phyloP scores from a whole-genome alignment of 805 yeast species.

The Sugiyamaella marilandica region DNA sequence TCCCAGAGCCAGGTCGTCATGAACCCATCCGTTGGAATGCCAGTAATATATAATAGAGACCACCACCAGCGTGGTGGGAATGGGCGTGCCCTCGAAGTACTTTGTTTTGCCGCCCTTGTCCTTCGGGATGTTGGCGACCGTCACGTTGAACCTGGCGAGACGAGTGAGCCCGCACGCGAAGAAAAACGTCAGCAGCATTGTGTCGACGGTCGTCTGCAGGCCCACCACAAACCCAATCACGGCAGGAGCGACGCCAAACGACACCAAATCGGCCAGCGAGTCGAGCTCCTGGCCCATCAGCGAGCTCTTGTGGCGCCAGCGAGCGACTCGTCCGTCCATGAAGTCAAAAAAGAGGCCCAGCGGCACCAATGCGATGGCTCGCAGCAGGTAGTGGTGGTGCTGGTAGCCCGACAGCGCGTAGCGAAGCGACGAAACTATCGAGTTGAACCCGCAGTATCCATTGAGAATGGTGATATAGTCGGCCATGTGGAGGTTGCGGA shows the following conservation, averaged over 20 bases:
- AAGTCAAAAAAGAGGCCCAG: constrained; percentile 93
- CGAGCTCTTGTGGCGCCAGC: constrained; percentile 85
- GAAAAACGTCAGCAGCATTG: constrained; percentile 69
- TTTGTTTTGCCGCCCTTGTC: constrained; percentile 81
- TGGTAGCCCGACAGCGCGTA: constrained; percentile 65
- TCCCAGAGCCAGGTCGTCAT: constrained; percentile 61
- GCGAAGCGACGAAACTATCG: constrained; percentile 79
- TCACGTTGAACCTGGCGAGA: constrained; percentile 91
- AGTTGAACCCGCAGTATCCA: constrained; percentile 90
- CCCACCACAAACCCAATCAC: constrained; percentile 89
- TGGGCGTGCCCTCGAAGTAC: constrained; percentile 94
- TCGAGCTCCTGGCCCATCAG: constrained; percentile 97
- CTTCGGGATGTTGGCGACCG: constrained; percentile 89
- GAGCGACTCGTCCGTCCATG: constrained; percentile 95
- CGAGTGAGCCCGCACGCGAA: constrained; percentile 92
- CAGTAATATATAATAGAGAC: constrained; percentile 69
- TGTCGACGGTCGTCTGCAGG: constrained; percentile 77
- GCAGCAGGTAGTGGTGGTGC: constrained; percentile 52
- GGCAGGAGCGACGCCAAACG: constrained; percentile 96
- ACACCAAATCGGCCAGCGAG: constrained; percentile 89
- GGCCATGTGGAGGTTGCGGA: constrained; percentile 77
- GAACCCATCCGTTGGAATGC: constrained; percentile 45
- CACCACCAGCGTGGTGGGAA: constrained; percentile 78
- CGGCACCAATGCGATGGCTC: constrained; percentile 86
- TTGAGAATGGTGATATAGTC: constrained; percentile 92